Percentiles rank a stretch among this genome's conserved stretches.
phyloP scores from a whole-genome alignment of 306 rosid species.

The Sechiopsis laciniata region DNA sequence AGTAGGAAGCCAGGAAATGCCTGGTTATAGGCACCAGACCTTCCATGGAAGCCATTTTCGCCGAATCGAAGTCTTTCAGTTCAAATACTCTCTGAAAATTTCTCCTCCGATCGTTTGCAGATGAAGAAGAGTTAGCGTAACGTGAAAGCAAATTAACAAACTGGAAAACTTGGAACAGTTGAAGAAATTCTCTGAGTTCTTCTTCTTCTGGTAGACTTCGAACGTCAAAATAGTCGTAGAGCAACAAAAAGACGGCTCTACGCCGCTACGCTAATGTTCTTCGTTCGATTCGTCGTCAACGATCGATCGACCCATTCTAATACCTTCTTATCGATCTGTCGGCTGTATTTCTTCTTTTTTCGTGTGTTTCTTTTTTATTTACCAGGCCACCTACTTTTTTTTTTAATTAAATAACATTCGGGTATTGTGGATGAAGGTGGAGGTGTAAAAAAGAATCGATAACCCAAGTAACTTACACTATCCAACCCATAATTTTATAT shows the following conservation, averaged over 20 bases:
- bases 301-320: not conserved
- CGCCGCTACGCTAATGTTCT: not conserved
- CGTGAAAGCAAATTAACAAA: not conserved
- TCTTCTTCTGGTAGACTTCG: slow-evolving; percentile 4
- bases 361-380: too few relatives aligned
- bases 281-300: not conserved
- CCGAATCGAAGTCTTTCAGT: not conserved
- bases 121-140: not conserved
- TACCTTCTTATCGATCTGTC: too few relatives aligned
- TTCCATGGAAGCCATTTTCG: slow-evolving; percentile 65
- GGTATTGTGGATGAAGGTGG: too few relatives aligned
- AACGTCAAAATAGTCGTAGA: not conserved
- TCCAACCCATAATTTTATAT: too few relatives aligned
- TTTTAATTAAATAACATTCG: too few relatives aligned
- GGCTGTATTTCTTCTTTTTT: too few relatives aligned
- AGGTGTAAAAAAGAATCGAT: too few relatives aligned
- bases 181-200: not conserved
- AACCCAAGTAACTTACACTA: too few relatives aligned
- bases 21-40: slow-evolving; percentile 89
- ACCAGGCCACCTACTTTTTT: too few relatives aligned
- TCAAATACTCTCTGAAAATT: not conserved
- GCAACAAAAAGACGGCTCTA: slow-evolving; percentile 8
- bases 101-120: slow-evolving; percentile 2
- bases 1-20: slow-evolving; percentile 61
- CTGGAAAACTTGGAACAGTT: not conserved